Percentiles rank a stretch among this genome's conserved stretches.
phyloP scores from a whole-genome alignment of 495 filamentous ascomycete species.

The Tuber brumale region DNA sequence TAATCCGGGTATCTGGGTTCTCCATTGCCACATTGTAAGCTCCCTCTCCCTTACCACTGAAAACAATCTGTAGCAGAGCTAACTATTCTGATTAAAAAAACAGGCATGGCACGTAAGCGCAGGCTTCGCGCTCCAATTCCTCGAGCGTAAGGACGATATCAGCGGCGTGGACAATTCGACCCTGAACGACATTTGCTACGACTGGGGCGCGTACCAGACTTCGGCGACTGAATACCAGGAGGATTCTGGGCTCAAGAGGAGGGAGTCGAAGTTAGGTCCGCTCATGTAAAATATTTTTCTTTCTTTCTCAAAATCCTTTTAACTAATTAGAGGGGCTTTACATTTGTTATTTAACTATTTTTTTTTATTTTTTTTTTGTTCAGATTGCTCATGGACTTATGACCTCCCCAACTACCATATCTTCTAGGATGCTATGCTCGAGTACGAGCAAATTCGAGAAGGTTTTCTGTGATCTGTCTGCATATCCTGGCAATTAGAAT shows the following conservation, averaged over 20 bases:
- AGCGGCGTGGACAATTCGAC: slow-evolving; percentile 32
- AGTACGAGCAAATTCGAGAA: not conserved
- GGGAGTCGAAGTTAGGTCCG: slow-evolving; percentile 1
- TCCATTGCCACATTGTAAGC: slow-evolving; percentile 43
- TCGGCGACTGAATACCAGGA: slow-evolving; percentile 15
- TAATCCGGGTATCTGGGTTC: slow-evolving; percentile 47
- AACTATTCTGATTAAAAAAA: slow-evolving; percentile 46
- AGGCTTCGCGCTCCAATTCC: slow-evolving; percentile 48
- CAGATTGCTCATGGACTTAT: not conserved
- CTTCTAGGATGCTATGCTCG: not conserved
- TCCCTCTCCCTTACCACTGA: not conserved
- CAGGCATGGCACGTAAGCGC: slow-evolving; percentile 51
- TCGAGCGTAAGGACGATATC: slow-evolving; percentile 45
- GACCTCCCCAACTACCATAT: not conserved
- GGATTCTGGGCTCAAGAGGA: slow-evolving; percentile 27
- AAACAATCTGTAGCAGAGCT: slow-evolving; percentile 27
- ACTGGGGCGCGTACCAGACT: slow-evolving; percentile 21
- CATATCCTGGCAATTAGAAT: not conserved
- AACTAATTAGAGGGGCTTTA: not conserved
- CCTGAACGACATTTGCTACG: slow-evolving; percentile 34
- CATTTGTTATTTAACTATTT: not conserved
- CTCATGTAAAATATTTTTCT: not conserved
- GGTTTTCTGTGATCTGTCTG: not conserved
- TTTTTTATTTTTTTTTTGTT: not conserved
- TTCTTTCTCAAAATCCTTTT: not conserved